Evolutionary conservation across 148 eudicot species (phyloP), one percentile per base, ranked within the genome.

Genomic region (Cornus florida): DNA sequence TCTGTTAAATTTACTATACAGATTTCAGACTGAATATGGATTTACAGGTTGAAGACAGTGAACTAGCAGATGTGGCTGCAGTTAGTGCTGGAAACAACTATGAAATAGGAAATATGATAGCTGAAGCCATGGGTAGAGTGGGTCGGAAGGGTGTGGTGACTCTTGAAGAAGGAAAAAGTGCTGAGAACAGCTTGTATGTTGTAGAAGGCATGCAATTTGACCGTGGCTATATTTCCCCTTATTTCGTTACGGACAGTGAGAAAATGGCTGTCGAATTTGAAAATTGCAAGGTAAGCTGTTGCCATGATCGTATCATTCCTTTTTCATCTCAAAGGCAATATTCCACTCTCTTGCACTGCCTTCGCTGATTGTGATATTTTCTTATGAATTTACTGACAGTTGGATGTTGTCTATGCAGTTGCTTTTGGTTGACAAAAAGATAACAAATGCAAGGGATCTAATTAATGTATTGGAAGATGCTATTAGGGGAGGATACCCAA

Each of bases 51-150:
- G 92, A 84, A 77, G 91, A 88, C 72, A 90, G 92, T 86, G 99
- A 95, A 81, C 87, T 95, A 62, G 93, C 98, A 68, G 99, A 95
- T 82, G 97, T 95, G 35, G 99, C 99, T 69, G 92, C 99, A 80
- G 99, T 95, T 73, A 95, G 99, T 92, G 99, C 99, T 60, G 99
- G 99, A 14, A 95, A 95, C 91, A 95, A 95, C 81, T 77, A 85
- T 46, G 99, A 95, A 86, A 87, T 87, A 24, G 98, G 99, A 76
- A 86, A 89, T 71, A 97, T 97, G 99, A 90, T 94, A 71, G 97
- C 99, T 56, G 97, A 94, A 78, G 99, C 99, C 80, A 86, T 97
- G 93, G 82, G 87, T 76, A 97, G 87, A 84, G 99, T 97, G 59
- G 99, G 99, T 33, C 83, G 99, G 57, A 90, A 92, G 81, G 98